Conservation (phyloP, 805 yeast species). For the Starmerella roubikii region DNA sequence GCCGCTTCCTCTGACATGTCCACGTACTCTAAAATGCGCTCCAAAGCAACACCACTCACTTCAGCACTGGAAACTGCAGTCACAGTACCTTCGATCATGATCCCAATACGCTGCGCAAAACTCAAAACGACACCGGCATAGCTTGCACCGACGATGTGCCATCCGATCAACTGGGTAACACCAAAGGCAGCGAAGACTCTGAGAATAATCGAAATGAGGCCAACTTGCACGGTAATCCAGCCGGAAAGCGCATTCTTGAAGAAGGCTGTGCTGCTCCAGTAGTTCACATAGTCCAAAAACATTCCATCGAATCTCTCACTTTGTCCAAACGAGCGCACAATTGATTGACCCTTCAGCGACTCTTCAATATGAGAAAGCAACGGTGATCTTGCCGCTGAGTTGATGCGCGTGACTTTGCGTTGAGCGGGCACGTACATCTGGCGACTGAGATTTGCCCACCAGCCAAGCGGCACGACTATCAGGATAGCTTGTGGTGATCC, state of each 20-base stretch:
- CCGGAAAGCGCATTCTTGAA: slow-evolving; percentile 47
- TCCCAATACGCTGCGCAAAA: slow-evolving; percentile 74
- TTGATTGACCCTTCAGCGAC: slow-evolving; percentile 54
- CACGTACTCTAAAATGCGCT: slow-evolving; percentile 42
- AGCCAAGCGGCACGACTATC: slow-evolving; percentile 54
- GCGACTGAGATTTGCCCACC: slow-evolving; percentile 53
- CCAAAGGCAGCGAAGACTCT: slow-evolving; percentile 66
- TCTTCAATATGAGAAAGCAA: slow-evolving; percentile 66
- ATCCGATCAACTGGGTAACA: slow-evolving; percentile 39
- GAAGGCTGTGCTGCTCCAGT: slow-evolving; percentile 33
- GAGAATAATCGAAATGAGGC: slow-evolving; percentile 70
- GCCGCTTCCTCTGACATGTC: slow-evolving; percentile 76
- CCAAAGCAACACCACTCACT: slow-evolving; percentile 37
- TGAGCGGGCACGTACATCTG: slow-evolving; percentile 51
- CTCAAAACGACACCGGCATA: slow-evolving; percentile 76
- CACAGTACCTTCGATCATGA: slow-evolving; percentile 68
- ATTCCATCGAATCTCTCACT: slow-evolving; percentile 37
- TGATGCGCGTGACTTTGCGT: slow-evolving; percentile 60
- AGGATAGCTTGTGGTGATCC: slow-evolving; percentile 77
- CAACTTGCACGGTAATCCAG: slow-evolving; percentile 74
- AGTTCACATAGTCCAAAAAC: slow-evolving; percentile 28
- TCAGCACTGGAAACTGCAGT: slow-evolving; percentile 77
- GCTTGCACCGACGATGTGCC: slow-evolving; percentile 75
- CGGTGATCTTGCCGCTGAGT: slow-evolving; percentile 50
- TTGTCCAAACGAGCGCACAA: slow-evolving; percentile 54